Evolutionary conservation across 441 rosid species (phyloP), one percentile per base, ranked within the genome.

Genomic region (Eutrema salsugineum): DNA sequence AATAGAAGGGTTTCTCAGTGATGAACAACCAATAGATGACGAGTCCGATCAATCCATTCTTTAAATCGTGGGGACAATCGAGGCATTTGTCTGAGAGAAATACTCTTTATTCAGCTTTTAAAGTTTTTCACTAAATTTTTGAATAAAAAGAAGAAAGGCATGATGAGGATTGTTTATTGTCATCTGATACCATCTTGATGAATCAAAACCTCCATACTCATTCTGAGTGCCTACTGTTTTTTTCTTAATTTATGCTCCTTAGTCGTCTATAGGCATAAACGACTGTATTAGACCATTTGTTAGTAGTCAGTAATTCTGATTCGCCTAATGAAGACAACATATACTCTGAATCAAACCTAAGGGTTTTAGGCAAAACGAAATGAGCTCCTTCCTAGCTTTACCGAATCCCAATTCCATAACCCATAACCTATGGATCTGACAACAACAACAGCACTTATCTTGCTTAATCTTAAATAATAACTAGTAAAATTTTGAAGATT

Each of bases 21-120:
- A 68, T 54, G 63, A 55, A 42, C 11, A 54, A 28, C 15, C 19
- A 54, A 72, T 61, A n/a, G 97, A 91, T 91, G 97, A 91, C 93
- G 97, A 91, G 97, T 89, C 95, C 83, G 93, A 91, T 76, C 9
- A 56, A 70, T 88, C 89, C 94, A 86, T 88, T 87, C 92, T 62
- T 79, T 73, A 66, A 76, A 77, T 80, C 77, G 80, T 87, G 97
- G 83, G 81, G 95, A 91, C 97, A 83, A 85, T 53, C 84, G 96
- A 89, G 97, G 96, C 94, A 91, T 91, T 91, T 91, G 97, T 84
- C 93, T 78, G 96, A 91, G 92, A 86, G 95, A 63, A 77, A 55
- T 50, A 59, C 66, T n/a, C 3, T 27, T 20, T 70, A 24, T 14
- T 8, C 11, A 17, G 4, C 0, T 22, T 12, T 22, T 12, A 1